Percentiles rank a stretch among this genome's conserved stretches.
These are phyloP conservation scores for Amesomyces nigricolor DNA, from an alignment of 2,329 filamentous ascomycete species.

Conservation along the genomic window DNA sequence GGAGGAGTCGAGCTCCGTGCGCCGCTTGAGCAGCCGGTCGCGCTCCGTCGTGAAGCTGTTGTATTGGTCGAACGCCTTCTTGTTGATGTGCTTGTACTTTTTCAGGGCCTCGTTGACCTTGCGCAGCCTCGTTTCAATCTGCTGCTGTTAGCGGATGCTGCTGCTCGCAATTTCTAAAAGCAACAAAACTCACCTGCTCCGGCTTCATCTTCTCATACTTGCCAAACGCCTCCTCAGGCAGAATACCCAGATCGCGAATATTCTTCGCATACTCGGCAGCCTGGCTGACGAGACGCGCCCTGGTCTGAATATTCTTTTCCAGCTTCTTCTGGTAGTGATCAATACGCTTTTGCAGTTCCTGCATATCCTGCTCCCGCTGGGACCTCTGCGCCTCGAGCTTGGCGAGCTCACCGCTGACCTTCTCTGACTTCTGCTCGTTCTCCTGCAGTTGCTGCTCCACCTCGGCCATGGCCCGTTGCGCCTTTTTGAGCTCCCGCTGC, in stretches of 20 bases:
- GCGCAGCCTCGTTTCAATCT: slow-evolving; percentile 66
- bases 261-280: slow-evolving; percentile 78
- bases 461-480: slow-evolving; percentile 60
- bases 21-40: slow-evolving; percentile 76
- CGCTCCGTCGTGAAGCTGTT: slow-evolving; percentile 93
- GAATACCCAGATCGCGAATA: slow-evolving; percentile 85
- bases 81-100: slow-evolving; percentile 97
- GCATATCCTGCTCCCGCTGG: slow-evolving; percentile 64
- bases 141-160: slow-evolving; percentile 23
- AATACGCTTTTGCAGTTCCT: slow-evolving; percentile 80
- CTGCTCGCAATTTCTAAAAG: slow-evolving; percentile 9
- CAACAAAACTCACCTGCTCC: slow-evolving; percentile 55
- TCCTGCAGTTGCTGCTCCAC: slow-evolving; percentile 66
- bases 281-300: slow-evolving; percentile 70
- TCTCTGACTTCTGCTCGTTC: slow-evolving; percentile 65
- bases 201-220: slow-evolving; percentile 81
- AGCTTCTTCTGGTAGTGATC: slow-evolving; percentile 67
- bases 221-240: slow-evolving; percentile 89
- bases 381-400: slow-evolving; percentile 51
- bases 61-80: slow-evolving; percentile 99
- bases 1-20: slow-evolving; percentile 79
- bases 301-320: slow-evolving; percentile 87
- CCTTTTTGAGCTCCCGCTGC: slow-evolving; percentile 73
- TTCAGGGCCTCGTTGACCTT: slow-evolving; percentile 90
- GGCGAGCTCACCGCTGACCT: slow-evolving; percentile 44